phyloP scores from a whole-genome alignment of 1,284 basidiomycete genomes.

The Sporisorium scitamineum region DNA sequence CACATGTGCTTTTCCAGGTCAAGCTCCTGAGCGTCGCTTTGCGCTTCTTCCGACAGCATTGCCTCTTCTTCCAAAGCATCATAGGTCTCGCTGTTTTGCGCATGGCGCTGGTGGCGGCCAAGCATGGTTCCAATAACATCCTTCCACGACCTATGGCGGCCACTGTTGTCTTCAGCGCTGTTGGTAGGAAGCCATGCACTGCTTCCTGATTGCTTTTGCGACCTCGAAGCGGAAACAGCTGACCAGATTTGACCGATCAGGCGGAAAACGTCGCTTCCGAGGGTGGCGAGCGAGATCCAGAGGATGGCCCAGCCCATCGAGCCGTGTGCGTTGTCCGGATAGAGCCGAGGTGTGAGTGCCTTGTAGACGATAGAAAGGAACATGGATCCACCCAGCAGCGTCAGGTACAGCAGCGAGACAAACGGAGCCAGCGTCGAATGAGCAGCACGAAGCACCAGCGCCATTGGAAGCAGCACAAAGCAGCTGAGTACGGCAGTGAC shows the following conservation, averaged over 20 bases:
- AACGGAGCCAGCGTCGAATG: constrained; percentile 57
- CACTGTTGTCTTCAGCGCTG: not conserved
- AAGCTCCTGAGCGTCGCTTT: constrained; percentile 32
- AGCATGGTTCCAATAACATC: constrained; percentile 28
- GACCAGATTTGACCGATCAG: constrained; percentile 42
- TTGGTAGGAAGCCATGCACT: constrained; percentile 17
- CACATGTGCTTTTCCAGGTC: constrained; percentile 33
- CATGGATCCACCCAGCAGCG: constrained; percentile 44
- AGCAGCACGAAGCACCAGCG: constrained; percentile 58
- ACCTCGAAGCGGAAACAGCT: constrained; percentile 11
- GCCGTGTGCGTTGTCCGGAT: constrained; percentile 59
- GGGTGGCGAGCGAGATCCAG: constrained; percentile 54
- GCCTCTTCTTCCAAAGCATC: constrained; percentile 42
- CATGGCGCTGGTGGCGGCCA: constrained; percentile 8
- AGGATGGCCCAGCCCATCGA: constrained; percentile 55
- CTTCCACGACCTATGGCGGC: constrained; percentile 18
- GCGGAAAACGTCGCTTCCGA: constrained; percentile 52
- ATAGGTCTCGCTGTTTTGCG: constrained; percentile 24
- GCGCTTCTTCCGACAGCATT: constrained; percentile 36
- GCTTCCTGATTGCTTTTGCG: constrained; percentile 4
- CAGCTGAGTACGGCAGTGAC: constrained; percentile 55
- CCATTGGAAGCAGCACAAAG: constrained; percentile 60
- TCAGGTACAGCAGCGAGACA: constrained; percentile 53
- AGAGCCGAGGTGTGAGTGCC: constrained; percentile 58
- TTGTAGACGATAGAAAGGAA: constrained; percentile 61